Conservation (phyloP, 2,329 filamentous ascomycete species). For the Calonectria honghensis region DNA sequence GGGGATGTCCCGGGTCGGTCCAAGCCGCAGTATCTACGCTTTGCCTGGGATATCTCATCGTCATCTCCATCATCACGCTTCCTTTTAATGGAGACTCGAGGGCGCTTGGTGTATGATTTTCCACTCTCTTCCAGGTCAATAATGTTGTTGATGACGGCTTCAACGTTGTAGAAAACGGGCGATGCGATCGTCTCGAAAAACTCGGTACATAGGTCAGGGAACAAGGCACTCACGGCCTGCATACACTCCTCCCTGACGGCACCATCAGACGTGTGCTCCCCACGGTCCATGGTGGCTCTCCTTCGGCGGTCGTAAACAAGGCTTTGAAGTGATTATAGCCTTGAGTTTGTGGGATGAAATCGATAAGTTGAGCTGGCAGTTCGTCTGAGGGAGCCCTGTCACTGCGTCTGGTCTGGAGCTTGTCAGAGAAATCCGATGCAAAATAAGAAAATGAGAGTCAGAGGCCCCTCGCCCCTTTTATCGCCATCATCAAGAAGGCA, state of each 20-base stretch:
- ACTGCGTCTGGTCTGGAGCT: background rate
- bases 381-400: background rate
- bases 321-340: background rate
- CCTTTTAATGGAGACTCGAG: slow-evolving; percentile 60
- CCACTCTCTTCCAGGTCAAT: slow-evolving; percentile 64
- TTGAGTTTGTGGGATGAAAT: background rate
- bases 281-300: slow-evolving; percentile 37
- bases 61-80: slow-evolving; percentile 60
- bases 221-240: slow-evolving; percentile 55
- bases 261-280: slow-evolving; percentile 13
- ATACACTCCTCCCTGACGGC: slow-evolving; percentile 41
- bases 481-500: background rate
- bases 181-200: slow-evolving; percentile 59
- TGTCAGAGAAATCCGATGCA: slow-evolving; percentile 40
- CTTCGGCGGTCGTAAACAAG: background rate
- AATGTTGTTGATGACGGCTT: slow-evolving; percentile 61
- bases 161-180: slow-evolving; percentile 55
- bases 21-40: slow-evolving; percentile 40
- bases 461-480: background rate
- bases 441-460: background rate
- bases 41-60: slow-evolving; percentile 46
- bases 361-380: background rate
- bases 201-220: slow-evolving; percentile 67
- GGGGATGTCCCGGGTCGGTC: slow-evolving; percentile 6
- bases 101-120: slow-evolving; percentile 60